Conservation (phyloP, 352 stramenopile species). For the Blastocystis sp. region DNA sequence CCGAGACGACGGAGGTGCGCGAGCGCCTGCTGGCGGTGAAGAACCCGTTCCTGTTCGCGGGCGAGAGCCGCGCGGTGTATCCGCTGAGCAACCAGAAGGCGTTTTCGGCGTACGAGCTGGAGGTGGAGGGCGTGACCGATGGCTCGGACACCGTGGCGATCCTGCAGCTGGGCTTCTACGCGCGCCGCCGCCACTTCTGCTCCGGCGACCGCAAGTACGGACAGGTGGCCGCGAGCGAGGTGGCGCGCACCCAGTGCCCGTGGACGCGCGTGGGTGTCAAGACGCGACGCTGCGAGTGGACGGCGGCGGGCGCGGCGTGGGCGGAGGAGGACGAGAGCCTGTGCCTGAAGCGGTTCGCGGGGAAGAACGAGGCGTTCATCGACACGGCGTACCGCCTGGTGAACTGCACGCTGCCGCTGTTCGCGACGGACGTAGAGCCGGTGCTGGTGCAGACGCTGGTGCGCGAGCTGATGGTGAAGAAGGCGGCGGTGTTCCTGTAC, state of each 20-base stretch:
- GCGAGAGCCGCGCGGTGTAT: not conserved
- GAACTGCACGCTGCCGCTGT: not conserved
- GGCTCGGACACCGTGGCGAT: not conserved
- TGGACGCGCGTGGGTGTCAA: not conserved
- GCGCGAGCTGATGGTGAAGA: conserved; percentile 9
- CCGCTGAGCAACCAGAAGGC: not conserved
- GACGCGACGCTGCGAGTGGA: not conserved
- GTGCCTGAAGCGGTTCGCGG: not conserved
- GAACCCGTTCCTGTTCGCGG: not conserved
- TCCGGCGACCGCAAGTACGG: not conserved
- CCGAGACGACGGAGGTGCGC: not conserved
- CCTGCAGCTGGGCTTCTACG: not conserved
- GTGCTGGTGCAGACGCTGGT: conserved; percentile 2
- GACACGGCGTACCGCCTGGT: not conserved
- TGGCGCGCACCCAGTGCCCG: not conserved
- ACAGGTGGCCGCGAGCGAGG: not conserved
- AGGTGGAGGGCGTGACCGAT: not conserved
- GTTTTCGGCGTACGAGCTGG: conserved; percentile 11
- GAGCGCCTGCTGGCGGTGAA: not conserved
- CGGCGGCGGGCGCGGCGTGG: not conserved
- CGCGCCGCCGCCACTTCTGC: not conserved
- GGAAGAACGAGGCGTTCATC: not conserved
- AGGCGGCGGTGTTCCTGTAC: not conserved
- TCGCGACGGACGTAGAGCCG: not conserved
- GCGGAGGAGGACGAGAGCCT: not conserved